These are phyloP conservation scores for Ophiostoma pallidulum DNA, from an alignment of 2,329 filamentous ascomycete genomes.

Conservation along the genomic window DNA sequence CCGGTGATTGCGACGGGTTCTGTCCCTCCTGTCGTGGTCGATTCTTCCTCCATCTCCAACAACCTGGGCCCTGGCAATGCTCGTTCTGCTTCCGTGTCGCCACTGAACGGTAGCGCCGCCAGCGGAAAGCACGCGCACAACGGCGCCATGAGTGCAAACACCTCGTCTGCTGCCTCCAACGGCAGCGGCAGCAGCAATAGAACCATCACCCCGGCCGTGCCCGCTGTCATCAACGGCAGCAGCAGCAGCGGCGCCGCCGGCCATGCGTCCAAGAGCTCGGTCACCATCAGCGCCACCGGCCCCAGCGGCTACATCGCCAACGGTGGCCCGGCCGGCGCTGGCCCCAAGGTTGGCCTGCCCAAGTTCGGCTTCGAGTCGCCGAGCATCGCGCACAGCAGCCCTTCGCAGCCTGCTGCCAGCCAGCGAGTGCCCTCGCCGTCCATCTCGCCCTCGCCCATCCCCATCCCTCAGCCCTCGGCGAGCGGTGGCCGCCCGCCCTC, in stretches of 20 bases:
- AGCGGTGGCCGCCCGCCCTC: slow-evolving; percentile 82
- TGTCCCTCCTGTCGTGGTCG: slow-evolving; percentile 45
- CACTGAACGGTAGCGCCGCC: slow-evolving; percentile 66
- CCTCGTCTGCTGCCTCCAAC: slow-evolving; percentile 31
- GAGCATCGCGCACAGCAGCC: slow-evolving; percentile 56
- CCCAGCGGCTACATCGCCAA: slow-evolving; percentile 68
- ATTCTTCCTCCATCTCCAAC: slow-evolving; percentile 42
- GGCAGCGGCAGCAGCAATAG: slow-evolving; percentile 10
- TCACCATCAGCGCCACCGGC: slow-evolving; percentile 82
- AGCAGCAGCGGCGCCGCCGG: slow-evolving; percentile 48
- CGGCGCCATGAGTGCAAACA: slow-evolving; percentile 13
- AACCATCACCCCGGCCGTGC: slow-evolving; percentile 48
- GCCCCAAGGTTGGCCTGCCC: slow-evolving; percentile 52
- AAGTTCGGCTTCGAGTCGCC: slow-evolving; percentile 77
- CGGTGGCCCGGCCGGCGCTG: slow-evolving; percentile 50
- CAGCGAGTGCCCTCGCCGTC: slow-evolving; percentile 74
- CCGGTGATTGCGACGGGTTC: slow-evolving; percentile 53
- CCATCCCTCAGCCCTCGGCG: slow-evolving; percentile 79
- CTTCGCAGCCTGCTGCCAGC: slow-evolving; percentile 53
- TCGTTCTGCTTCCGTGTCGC: slow-evolving; percentile 59
- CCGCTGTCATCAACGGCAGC: slow-evolving; percentile 61
- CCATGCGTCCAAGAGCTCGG: slow-evolving; percentile 77
- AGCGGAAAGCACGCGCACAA: slow-evolving; percentile 8
- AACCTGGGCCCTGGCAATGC: slow-evolving; percentile 41
- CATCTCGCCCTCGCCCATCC: slow-evolving; percentile 81